A percentile compares a stretch with the other conserved stretches of the same genome.
These are phyloP conservation scores for Grigorovia transvaalensis DNA, from an alignment of 805 yeast genomes.

Conservation along the genomic window DNA sequence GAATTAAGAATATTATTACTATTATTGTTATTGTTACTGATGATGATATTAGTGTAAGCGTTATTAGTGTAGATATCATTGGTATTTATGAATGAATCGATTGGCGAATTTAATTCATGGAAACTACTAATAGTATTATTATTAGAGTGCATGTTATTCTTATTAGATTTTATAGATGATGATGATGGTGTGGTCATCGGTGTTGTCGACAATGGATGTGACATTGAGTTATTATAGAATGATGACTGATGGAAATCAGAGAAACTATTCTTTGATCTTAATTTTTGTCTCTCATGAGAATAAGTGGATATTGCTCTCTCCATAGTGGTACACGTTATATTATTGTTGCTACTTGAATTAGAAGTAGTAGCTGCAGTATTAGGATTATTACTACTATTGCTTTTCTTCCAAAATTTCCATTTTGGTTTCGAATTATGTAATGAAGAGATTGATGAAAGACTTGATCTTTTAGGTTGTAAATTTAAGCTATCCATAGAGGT, in stretches of 20 bases:
- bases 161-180: background rate
- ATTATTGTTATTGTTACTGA: background rate
- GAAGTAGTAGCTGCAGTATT: background rate
- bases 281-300: slow-evolving; percentile 3
- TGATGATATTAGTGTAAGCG: background rate
- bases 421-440: slow-evolving; percentile 7
- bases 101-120: background rate
- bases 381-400: slow-evolving; percentile 3
- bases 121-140: slow-evolving; percentile 1
- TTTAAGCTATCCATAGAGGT: slow-evolving; percentile 5
- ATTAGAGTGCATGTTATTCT: background rate
- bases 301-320: slow-evolving; percentile 1
- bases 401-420: slow-evolving; percentile 30
- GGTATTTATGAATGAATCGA: background rate
- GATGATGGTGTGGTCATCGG: background rate
- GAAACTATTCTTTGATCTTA: slow-evolving; percentile 14
- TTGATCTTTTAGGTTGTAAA: slow-evolving; percentile 6
- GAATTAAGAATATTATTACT: background rate
- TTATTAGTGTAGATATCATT: background rate
- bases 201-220: background rate
- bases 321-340: background rate
- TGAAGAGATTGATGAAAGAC: slow-evolving; percentile 17
- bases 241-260: slow-evolving; percentile 19
- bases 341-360: background rate
- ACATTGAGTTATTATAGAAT: slow-evolving; percentile 2